phyloP scores from a whole-genome alignment of 176 grass and related monocot genomes.

The Hyparrhenia diplandra region DNA sequence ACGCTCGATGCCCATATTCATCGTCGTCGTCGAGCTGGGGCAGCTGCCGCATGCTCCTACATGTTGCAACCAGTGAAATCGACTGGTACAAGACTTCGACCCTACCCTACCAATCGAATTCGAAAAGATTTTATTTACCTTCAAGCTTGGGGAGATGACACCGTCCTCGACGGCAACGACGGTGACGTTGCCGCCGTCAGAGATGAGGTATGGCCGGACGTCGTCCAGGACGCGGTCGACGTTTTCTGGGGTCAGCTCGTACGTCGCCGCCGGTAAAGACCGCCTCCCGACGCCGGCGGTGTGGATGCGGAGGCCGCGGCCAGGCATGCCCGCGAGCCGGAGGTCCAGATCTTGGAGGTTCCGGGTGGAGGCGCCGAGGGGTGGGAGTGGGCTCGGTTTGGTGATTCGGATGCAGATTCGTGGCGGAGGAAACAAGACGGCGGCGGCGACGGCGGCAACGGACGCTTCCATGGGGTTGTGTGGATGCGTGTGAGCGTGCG shows the following conservation, averaged over 20 bases:
- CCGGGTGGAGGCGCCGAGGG: conserved; percentile 19
- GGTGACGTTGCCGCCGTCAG: conserved; percentile 80
- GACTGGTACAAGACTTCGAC: not conserved
- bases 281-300: conserved; percentile 41
- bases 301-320: conserved; percentile 36
- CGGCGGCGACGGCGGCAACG: conserved; percentile 16
- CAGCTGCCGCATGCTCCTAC: conserved; percentile 88
- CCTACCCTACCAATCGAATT: not conserved
- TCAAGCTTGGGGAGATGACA: conserved; percentile 81
- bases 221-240: conserved; percentile 75
- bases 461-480: conserved; percentile 35
- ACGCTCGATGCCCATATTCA: conserved; percentile 95
- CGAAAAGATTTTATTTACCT: conserved; percentile 38
- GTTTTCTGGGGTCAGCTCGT: conserved; percentile 75
- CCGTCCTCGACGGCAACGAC: conserved; percentile 82
- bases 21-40: conserved; percentile 88
- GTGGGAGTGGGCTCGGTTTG: not conserved
- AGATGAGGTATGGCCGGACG: conserved; percentile 85
- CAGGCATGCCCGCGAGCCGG: not conserved
- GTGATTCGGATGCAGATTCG: conserved; percentile 17
- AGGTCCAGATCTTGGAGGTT: conserved; percentile 23
- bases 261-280: conserved; percentile 68
- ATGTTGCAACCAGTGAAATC: conserved; percentile 7
- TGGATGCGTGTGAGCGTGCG: not conserved
- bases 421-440: conserved; percentile 18